Evolutionary conservation across 805 yeast genomes (phyloP), one percentile per base, ranked within the genome.

Genomic region (Sugiyamaella smithiae): DNA sequence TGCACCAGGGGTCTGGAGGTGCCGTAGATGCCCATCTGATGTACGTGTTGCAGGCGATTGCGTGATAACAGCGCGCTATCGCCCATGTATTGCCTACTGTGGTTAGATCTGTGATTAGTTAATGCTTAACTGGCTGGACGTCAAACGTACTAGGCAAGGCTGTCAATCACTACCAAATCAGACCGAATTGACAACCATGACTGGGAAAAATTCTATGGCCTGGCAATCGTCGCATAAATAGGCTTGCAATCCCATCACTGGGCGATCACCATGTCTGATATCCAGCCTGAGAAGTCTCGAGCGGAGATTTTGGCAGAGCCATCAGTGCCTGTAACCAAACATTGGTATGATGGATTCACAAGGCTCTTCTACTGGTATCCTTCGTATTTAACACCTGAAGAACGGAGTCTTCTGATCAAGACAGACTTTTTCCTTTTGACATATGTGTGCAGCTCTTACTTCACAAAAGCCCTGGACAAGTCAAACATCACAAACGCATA

Each of bases 401-500:
- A 66, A 53, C 64, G 61, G 50, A 55, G 56, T 43, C 53, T 68
- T 14, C 48, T 68, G 28, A 49, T 68, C 51, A 69, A 69, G 47
- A 54, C 68, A 3, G 73, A 68, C 47, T 54, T 61, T 47, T 47
- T 63, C 25, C 45, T 68, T 12, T 57, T 68, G 31, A 49, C 60
- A 2, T 68, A 66, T 40, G 59, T 64, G n/a, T 66, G 70, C 46
- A 44, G 61, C 19, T 65, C 73, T 5, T 71, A 66, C 58, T 72
- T 72, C 60, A 69, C 71, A 42, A 80, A 79, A 54, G 75, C 77
- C 51, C 60, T 81, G 31, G 84, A 80, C 60, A 68, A 76, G 44
- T 61, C 72, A 35, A 76, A 76, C 50, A 56, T 77, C 48, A 61
- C 71, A 20, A 72, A 75, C 53, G 83, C 85, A 2, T 80, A 77